A percentile compares a stretch with the other conserved stretches of the same genome.
Conservation (phyloP, 345 rosid species). For the Acer negundo region DNA sequence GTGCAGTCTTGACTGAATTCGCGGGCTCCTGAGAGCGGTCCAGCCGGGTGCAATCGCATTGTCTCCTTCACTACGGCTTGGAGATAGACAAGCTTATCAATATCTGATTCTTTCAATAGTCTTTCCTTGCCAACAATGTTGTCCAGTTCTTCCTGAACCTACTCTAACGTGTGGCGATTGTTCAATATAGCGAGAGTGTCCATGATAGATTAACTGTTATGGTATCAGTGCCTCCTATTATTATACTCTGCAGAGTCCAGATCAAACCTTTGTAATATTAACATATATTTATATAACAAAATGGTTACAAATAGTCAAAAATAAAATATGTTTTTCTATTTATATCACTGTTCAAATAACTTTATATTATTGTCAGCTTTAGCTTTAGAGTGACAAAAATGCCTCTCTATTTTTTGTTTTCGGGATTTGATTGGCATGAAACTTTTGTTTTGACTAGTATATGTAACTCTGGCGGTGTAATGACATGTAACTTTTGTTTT, state of each 20-base stretch:
- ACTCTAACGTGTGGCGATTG: conserved; percentile 14
- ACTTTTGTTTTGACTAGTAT: too few species aligned
- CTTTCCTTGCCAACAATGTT: conserved; percentile 26
- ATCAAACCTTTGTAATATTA: background rate
- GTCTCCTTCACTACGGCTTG: conserved; percentile 46
- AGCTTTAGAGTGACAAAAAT: too few species aligned
- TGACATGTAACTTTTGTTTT: too few species aligned
- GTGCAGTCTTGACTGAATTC: conserved; percentile 31
- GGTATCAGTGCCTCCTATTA: conserved; percentile 32
- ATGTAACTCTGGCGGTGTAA: too few species aligned
- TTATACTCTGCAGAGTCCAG: conserved; percentile 21
- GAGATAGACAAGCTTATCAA: conserved; percentile 33
- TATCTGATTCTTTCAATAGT: conserved; percentile 30
- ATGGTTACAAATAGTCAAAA: too few species aligned
- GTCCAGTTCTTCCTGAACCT: conserved; percentile 30
- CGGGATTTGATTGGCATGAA: too few species aligned
- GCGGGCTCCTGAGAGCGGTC: conserved; percentile 33
- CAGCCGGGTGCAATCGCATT: conserved; percentile 36
- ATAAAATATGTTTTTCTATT: too few species aligned
- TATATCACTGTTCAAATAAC: too few species aligned
- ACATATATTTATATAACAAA: background rate
- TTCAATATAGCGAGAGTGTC: conserved; percentile 31
- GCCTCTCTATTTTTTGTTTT: too few species aligned
- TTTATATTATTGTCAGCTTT: too few species aligned
- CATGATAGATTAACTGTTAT: conserved; percentile 23